phyloP scores from a whole-genome alignment of 441 rosid genomes.

The Gossypium davidsonii region DNA sequence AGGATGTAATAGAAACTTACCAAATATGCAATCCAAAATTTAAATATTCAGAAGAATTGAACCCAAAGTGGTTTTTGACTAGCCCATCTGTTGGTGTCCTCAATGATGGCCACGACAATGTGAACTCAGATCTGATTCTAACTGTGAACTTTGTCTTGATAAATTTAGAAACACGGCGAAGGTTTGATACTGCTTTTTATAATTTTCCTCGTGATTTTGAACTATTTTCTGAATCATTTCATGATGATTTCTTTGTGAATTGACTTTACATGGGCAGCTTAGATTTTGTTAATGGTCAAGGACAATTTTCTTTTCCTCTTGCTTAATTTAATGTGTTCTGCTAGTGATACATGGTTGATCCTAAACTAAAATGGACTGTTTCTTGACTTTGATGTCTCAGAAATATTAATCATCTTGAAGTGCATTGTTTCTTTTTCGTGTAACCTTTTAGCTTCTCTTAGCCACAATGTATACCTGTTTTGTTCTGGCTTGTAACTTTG shows the following conservation, averaged over 20 bases:
- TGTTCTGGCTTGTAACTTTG: not conserved
- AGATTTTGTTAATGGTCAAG: not conserved
- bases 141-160: constrained; percentile 64
- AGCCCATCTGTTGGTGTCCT: constrained; percentile 88
- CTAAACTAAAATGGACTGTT: not conserved
- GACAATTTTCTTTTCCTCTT: not conserved
- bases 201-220: not conserved
- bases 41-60: constrained; percentile 85
- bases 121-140: constrained; percentile 90
- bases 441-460: not conserved
- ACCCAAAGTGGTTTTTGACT: constrained; percentile 94
- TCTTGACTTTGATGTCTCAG: not conserved
- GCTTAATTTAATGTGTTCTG: not conserved
- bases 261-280: not conserved
- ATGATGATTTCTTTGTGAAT: not conserved
- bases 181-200: constrained; percentile 42
- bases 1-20: constrained; percentile 88
- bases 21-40: constrained; percentile 80
- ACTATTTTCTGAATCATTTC: not conserved
- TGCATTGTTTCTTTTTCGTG: not conserved
- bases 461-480: not conserved
- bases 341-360: not conserved
- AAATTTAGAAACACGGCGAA: constrained; percentile 67
- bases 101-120: constrained; percentile 93
- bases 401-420: not conserved